Evolutionary conservation across 2,329 filamentous ascomycete genomes (phyloP), one percentile per base, ranked within the genome.

Genomic region (Lasiodiplodia sp.): DNA sequence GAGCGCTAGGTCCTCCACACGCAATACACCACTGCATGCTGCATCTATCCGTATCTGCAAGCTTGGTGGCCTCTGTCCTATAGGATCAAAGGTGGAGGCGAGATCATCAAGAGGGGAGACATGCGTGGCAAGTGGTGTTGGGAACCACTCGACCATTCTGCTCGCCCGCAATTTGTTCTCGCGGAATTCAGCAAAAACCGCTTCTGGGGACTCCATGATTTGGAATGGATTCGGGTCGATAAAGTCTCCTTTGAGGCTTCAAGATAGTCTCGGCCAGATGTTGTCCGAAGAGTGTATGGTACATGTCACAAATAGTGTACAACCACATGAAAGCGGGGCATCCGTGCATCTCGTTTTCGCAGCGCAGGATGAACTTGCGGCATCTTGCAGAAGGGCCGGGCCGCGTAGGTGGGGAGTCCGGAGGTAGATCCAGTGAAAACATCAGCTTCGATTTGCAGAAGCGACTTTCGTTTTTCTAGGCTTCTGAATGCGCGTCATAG

Each of bases 341-440:
- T 34, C 5, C 44, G 51, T 66, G 62, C 49, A 34, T 47, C 37
- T n/a, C 21, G 28, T 66, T 56, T 28, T 66, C 63, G 52, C 23
- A 40, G 51, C 25, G 63, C 51, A 56, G 23, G 28, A 40, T 44
- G 31, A 37, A 31, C 1, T 10, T n/a, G 37, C 51, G 63, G 38
- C 16, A 66, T 55, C 63, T 55, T 47, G 63, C 63, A 66, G 51
- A 56, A 56, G 63, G 63, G 8, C 63, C 63, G 52, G 63, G 51
- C 52, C 63, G 52, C 31, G 14, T 18, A 11, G 37, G 63, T 23
- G 52, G 52, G 63, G 49, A 25, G 23, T 66, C 21, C 58, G 11
- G 31, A 34, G 28, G 28, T 18, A 31, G 38, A n/a, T 28, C 31
- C 31, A 18, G 38, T 14, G 5, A 47, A 14, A 47, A 10, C 28